Evolutionary conservation across 257 asterid genomes (phyloP).

Genomic region (Penstemon davidsonii): DNA sequence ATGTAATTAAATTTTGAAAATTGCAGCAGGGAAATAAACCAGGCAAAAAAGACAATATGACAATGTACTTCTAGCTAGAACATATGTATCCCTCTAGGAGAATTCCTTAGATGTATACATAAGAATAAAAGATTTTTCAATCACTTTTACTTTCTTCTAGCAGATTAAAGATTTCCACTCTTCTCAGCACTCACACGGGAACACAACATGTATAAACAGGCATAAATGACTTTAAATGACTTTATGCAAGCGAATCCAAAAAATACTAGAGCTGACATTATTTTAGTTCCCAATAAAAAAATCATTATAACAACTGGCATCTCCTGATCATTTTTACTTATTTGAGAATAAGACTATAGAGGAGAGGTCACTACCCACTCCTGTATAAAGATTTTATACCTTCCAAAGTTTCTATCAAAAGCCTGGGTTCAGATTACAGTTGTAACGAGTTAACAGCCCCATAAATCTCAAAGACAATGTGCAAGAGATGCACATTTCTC

Average conservation of each 20-base stretch:
- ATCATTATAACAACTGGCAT: not conserved
- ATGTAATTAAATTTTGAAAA: not conserved
- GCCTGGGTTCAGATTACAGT: conserved; percentile 13
- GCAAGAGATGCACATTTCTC: not conserved
- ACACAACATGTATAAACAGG: not conserved
- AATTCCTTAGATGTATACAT: not conserved
- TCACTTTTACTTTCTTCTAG: not conserved
- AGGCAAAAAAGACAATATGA: not conserved
- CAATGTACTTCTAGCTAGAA: not conserved
- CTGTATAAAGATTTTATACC: not conserved
- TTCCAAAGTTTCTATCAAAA: conserved; percentile 7
- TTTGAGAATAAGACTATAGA: not conserved
- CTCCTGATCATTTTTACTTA: not conserved
- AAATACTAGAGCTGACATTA: not conserved
- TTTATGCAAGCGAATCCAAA: not conserved
- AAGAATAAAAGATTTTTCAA: not conserved
- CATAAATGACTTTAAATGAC: not conserved
- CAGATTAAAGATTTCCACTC: not conserved
- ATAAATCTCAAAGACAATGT: not conserved
- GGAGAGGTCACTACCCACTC: not conserved
- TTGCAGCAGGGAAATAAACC: not conserved
- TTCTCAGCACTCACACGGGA: not conserved
- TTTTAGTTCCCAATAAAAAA: too few species aligned
- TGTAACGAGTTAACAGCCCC: not conserved
- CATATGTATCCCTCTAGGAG: not conserved